Evolutionary conservation across 768 basidiomycete species (phyloP).

Genomic region (Lactarius psammicola): DNA sequence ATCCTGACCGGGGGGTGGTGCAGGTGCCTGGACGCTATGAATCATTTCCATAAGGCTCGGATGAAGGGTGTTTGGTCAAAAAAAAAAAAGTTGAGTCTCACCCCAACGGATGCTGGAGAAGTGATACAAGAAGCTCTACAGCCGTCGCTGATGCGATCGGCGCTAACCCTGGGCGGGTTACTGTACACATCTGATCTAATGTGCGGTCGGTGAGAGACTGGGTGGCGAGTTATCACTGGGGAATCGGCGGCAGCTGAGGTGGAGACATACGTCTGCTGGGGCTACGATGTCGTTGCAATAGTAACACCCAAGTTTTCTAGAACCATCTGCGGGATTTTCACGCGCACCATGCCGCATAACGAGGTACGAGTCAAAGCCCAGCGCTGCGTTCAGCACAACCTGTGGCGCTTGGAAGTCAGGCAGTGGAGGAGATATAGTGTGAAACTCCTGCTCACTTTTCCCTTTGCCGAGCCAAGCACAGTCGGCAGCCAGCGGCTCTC

Average conservation of each 20-base stretch:
- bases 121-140: conserved; percentile 86
- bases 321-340: conserved; percentile 35
- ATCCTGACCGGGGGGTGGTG: conserved; percentile 52
- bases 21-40: conserved; percentile 58
- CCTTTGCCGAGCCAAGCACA: conserved; percentile 77
- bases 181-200: conserved; percentile 99
- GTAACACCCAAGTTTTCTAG: conserved; percentile 77
- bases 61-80: not conserved
- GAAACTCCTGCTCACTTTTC: conserved; percentile 56
- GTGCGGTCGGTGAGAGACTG: conserved; percentile 82
- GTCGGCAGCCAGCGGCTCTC: conserved; percentile 97
- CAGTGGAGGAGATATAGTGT: not conserved
- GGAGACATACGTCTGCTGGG: conserved; percentile 74
- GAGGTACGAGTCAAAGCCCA: conserved; percentile 94
- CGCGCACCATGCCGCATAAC: conserved; percentile 95
- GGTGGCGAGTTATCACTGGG: not conserved
- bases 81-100: conserved; percentile 33
- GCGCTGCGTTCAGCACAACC: conserved; percentile 91
- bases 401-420: conserved; percentile 33
- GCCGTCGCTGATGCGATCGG: conserved; percentile 90
- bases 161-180: conserved; percentile 92
- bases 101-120: conserved; percentile 90
- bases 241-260: not conserved
- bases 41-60: conserved; percentile 2
- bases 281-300: conserved; percentile 99